Evolutionary conservation across 2,329 filamentous ascomycete genomes (phyloP).

Genomic region (Lecanicillium sp.): DNA sequence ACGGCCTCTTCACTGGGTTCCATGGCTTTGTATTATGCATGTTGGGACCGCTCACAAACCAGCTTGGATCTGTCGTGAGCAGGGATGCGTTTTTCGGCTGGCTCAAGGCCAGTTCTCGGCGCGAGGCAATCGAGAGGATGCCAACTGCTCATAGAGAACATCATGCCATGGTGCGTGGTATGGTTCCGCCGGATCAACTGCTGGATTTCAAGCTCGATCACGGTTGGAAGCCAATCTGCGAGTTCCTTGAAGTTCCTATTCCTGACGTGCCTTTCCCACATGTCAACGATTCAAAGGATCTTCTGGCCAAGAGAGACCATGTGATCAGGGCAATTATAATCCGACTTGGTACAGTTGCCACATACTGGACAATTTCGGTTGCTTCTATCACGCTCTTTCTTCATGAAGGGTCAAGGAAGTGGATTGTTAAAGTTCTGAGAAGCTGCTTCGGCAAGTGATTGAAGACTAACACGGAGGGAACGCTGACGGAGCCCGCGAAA

Average conservation of each 20-base stretch:
- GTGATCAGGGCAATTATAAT: no score
- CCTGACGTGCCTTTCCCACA: constrained; percentile 16
- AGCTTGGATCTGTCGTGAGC: background rate
- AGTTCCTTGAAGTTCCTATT: constrained; percentile 23
- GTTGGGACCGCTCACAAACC: constrained; percentile 14
- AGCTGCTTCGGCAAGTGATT: no score
- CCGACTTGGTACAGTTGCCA: no score
- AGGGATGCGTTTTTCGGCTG: constrained; percentile 8
- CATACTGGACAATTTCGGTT: no score
- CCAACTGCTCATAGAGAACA: constrained; percentile 11
- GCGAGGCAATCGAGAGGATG: background rate
- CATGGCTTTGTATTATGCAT: constrained; percentile 4
- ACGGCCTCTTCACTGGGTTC: constrained; percentile 1
- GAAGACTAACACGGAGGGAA: no score
- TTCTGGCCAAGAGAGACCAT: no score
- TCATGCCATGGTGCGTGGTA: constrained; percentile 18
- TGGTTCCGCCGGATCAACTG: constrained; percentile 20
- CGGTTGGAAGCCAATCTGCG: constrained; percentile 27
- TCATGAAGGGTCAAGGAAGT: no score
- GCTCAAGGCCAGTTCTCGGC: constrained; percentile 3
- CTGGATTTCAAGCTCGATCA: constrained; percentile 24
- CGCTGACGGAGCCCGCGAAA: no score
- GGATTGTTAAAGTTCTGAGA: no score
- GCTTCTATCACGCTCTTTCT: no score
- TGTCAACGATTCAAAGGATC: constrained; percentile 6